A percentile compares a stretch with the other conserved stretches of the same genome.
Evolutionary conservation across 352 stramenopile species (phyloP).

Genomic region (Phytophthora idaei): DNA sequence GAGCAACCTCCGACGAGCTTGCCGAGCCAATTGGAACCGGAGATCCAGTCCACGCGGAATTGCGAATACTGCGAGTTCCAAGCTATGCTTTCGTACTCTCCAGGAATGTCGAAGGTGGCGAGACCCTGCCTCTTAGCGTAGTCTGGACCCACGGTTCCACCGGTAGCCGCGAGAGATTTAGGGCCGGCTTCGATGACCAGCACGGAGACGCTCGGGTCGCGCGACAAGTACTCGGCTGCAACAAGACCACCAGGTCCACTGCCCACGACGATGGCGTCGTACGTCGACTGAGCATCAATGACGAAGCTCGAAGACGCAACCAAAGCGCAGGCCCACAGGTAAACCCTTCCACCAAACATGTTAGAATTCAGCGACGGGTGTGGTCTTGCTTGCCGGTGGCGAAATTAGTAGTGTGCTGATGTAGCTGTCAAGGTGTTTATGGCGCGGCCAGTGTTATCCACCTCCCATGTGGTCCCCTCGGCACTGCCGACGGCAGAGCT

Average conservation of each 20-base stretch:
- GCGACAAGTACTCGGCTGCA: conserved; percentile 63
- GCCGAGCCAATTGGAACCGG: conserved; percentile 52
- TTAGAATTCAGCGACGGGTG: conserved; percentile 10
- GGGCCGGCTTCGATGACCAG: conserved; percentile 67
- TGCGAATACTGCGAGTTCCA: conserved; percentile 43
- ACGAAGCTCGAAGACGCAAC: conserved; percentile 21
- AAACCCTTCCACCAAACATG: conserved; percentile 33
- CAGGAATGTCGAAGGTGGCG: conserved; percentile 76
- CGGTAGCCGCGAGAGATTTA: conserved; percentile 47
- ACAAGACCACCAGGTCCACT: conserved; percentile 65
- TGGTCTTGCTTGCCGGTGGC: conserved; percentile 3
- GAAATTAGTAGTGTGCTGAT: conserved; percentile 7
- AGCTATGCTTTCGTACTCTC: conserved; percentile 59
- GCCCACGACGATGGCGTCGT: conserved; percentile 66
- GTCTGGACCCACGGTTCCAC: conserved; percentile 45
- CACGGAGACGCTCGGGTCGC: conserved; percentile 55
- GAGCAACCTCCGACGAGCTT: conserved; percentile 83
- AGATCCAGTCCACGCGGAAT: conserved; percentile 54
- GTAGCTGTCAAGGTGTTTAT: conserved; percentile 3
- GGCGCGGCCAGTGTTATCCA: not conserved
- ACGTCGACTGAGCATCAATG: conserved; percentile 37
- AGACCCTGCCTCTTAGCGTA: conserved; percentile 47
- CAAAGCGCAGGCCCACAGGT: conserved; percentile 30
- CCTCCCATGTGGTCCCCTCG: conserved; percentile 13
- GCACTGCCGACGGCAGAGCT: not conserved